Conservation (phyloP, 163 green algal genomes). For the Scenedesmus sp. region DNA sequence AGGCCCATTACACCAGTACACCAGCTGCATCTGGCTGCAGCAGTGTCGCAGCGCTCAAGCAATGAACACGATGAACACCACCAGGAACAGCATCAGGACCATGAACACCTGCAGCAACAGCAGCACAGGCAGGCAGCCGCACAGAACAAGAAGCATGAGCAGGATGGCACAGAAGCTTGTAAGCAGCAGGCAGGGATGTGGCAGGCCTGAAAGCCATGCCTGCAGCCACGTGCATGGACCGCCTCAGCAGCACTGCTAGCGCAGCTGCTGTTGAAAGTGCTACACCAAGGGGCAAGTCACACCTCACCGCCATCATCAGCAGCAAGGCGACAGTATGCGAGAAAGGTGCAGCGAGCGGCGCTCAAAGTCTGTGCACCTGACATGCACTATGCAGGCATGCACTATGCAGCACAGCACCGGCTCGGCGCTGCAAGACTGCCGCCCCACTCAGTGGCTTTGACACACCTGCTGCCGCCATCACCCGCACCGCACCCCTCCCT, state of each 20-base stretch:
- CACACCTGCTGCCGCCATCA: not conserved
- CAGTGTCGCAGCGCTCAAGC: conserved; percentile 45
- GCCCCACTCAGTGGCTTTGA: not conserved
- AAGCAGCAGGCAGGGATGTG: not conserved
- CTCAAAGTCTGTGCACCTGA: too few relatives aligned
- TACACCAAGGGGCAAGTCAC: too few relatives aligned
- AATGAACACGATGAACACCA: conserved; percentile 73
- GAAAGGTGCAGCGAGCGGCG: too few relatives aligned
- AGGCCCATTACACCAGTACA: not conserved
- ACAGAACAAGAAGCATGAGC: not conserved
- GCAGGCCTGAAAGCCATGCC: not conserved
- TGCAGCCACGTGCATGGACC: too few relatives aligned
- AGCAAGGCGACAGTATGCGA: too few relatives aligned
- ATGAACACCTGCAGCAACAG: conserved; percentile 46
- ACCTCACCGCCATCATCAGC: too few relatives aligned
- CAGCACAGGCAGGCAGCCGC: not conserved
- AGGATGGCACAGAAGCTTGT: not conserved
- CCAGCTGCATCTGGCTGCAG: not conserved
- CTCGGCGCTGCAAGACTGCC: not conserved
- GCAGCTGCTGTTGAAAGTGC: too few relatives aligned
- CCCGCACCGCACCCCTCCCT: not conserved
- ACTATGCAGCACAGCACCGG: too few relatives aligned
- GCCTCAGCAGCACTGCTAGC: too few relatives aligned
- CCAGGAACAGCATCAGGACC: conserved; percentile 68
- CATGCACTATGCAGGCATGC: too few relatives aligned